Conservation (phyloP, 192 early-diverging fungal species). For the Coemansia sp. region DNA sequence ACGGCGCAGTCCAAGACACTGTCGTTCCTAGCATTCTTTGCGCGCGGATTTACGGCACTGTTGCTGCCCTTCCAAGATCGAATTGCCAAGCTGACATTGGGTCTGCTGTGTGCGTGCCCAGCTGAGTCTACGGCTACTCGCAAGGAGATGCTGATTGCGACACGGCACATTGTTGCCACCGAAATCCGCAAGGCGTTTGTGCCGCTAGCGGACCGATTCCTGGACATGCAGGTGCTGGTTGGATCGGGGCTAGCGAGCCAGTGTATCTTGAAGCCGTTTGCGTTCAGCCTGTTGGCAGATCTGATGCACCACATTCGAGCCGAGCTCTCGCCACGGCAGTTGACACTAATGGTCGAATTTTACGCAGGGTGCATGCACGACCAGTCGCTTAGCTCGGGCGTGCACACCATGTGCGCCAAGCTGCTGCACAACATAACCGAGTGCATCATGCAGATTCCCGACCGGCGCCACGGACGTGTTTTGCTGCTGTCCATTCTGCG, state of each 20-base stretch:
- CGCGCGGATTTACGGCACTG: constrained; percentile 69
- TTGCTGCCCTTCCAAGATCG: constrained; percentile 70
- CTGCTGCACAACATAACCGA: constrained; percentile 89
- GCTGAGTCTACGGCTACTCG: constrained; percentile 86
- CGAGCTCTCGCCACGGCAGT: constrained; percentile 75
- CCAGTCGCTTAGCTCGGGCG: constrained; percentile 77
- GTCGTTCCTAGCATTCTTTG: constrained; percentile 94
- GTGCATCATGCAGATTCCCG: constrained; percentile 67
- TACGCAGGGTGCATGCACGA: constrained; percentile 94
- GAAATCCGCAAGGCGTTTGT: constrained; percentile 88
- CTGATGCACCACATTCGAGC: constrained; percentile 91
- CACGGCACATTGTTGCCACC: constrained; percentile 89
- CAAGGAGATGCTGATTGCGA: constrained; percentile 95
- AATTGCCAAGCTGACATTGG: constrained; percentile 86
- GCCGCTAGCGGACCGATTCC: constrained; percentile 82
- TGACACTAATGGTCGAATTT: constrained; percentile 80
- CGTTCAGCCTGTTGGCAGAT: constrained; percentile 93
- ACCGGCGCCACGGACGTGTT: constrained; percentile 60
- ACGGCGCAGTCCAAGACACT: constrained; percentile 98
- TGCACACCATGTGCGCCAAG: constrained; percentile 97
- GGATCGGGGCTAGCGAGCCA: constrained; percentile 89
- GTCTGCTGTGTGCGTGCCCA: constrained; percentile 88
- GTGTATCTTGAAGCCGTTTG: constrained; percentile 87
- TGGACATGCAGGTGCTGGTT: constrained; percentile 91
- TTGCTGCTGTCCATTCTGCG: constrained; percentile 79